Percentiles rank a stretch among this genome's conserved stretches.
These are phyloP conservation scores for Silene uniflora DNA, from an alignment of 148 eudicot genomes.

Conservation along the genomic window DNA sequence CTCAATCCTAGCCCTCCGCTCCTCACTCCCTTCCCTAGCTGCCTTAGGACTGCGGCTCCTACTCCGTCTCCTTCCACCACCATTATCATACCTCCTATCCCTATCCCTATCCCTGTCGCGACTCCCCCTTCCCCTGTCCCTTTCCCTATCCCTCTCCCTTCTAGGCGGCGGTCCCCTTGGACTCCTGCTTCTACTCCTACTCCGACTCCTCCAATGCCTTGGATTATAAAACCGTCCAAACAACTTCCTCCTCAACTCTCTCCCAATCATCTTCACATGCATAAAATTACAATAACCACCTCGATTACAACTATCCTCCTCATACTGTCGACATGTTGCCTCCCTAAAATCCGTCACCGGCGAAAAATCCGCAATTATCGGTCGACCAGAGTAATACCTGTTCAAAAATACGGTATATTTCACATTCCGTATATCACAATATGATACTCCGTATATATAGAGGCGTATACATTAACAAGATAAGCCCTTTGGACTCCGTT, in stretches of 20 bases:
- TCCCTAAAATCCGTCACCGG: constrained; percentile 80
- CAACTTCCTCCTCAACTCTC: constrained; percentile 53
- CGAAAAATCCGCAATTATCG: constrained; percentile 71
- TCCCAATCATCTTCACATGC: constrained; percentile 69
- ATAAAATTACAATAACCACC: constrained; percentile 80
- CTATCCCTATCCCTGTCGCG: constrained; percentile 7
- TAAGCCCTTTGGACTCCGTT: no score
- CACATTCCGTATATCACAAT: neutral
- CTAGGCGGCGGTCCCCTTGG: constrained; percentile 26
- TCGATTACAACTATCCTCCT: constrained; percentile 70
- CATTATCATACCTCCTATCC: constrained; percentile 29
- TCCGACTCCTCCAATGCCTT: constrained; percentile 20
- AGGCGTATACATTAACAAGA: no score
- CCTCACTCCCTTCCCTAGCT: constrained; percentile 55
- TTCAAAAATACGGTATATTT: neutral
- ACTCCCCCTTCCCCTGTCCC: constrained; percentile 25
- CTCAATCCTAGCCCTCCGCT: constrained; percentile 52
- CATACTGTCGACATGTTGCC: constrained; percentile 70
- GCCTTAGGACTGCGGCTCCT: constrained; percentile 29
- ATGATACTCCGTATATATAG: no score
- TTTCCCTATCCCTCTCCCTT: constrained; percentile 26
- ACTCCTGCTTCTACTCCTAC: constrained; percentile 44
- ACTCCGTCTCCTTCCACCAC: constrained; percentile 29
- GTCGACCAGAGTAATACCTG: constrained; percentile 61
- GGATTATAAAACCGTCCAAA: constrained; percentile 37